Evolutionary conservation across 169 alveolate species (phyloP), one percentile per base, ranked within the genome.

Genomic region (Plasmodium knowlesi): DNA sequence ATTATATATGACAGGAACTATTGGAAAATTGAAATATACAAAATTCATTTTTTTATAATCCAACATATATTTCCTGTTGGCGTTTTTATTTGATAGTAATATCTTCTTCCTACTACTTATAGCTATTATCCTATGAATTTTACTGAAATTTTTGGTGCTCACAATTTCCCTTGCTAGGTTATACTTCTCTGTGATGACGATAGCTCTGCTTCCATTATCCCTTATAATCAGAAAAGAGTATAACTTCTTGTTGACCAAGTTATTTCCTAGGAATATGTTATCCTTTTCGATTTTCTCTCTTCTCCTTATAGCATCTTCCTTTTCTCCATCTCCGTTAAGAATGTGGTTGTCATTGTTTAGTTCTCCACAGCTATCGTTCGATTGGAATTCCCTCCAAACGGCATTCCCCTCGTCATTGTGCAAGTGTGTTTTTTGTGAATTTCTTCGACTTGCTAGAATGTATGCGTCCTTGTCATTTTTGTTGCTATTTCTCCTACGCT

Each of bases 181-280:
- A 79, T 88, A 88, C 32, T 88, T 76, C 67, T 88, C 94, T n/a
- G 94, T 88, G 34, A 88, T 88, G 32, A 88, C 94, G 41, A 88
- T 88, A 37, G 94, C 94, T 79, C 94, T 88, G 53, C 94, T 88
- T 57, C 94, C 94, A 50, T 88, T 88, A 88, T 88, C 94, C 32
- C 94, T 79, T 88, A 88, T 88, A 22, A 88, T 88, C 25, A 88
- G 50, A 79, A 88, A 88, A 30, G 94, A 88, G 41, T 88, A 88
- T 50, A 88, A 79, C 32, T 88, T 57, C 61, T 88, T 88, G 37
- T 78, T 78, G 6, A 88, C 82, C 16, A 88, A 78, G 41, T 79
- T 76, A 34, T 88, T 89, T 9, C 89, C 89, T 43, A 79, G 71
- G 61, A 78, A 61, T 1, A 78, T 37, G 43, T 53, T 88, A 78